Percentiles rank a stretch among this genome's conserved stretches.
phyloP scores from a whole-genome alignment of 768 basidiomycete genomes.

The Chalciporus sphaerocephalus region DNA sequence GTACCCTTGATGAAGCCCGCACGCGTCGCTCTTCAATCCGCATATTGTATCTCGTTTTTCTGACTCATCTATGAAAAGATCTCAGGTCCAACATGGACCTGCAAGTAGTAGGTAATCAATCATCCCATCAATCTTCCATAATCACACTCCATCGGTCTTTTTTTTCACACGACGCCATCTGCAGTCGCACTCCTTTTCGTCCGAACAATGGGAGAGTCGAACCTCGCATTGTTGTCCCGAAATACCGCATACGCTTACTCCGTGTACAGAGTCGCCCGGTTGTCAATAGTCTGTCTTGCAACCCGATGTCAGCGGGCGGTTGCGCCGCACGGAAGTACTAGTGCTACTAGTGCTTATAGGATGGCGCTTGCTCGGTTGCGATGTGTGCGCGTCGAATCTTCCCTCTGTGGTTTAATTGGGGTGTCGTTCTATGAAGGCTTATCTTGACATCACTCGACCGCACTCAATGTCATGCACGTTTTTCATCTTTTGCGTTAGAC shows the following conservation, averaged over 20 bases:
- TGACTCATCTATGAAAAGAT: background rate
- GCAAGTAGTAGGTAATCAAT: background rate
- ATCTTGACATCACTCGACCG: too few relatives aligned
- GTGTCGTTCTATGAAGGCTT: background rate
- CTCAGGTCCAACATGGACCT: background rate
- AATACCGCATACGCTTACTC: too few relatives aligned
- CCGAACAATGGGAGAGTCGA: background rate
- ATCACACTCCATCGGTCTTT: background rate
- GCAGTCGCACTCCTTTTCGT: too few relatives aligned
- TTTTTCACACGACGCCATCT: background rate
- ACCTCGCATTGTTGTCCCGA: background rate
- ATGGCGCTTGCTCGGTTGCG: background rate
- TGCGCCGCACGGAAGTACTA: too few relatives aligned
- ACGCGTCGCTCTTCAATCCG: too few relatives aligned
- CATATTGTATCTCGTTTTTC: background rate
- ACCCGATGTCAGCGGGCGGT: background rate
- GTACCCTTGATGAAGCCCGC: too few relatives aligned
- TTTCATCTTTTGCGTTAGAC: background rate
- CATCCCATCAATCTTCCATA: background rate
- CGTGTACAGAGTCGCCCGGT: too few relatives aligned
- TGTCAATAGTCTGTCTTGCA: too few relatives aligned
- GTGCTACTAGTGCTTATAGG: too few relatives aligned
- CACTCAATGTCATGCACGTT: too few relatives aligned
- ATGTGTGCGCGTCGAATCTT: background rate
- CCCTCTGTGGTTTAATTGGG: background rate